Conservation (phyloP, 2,329 filamentous ascomycete species). For the Curvularia sp. region DNA sequence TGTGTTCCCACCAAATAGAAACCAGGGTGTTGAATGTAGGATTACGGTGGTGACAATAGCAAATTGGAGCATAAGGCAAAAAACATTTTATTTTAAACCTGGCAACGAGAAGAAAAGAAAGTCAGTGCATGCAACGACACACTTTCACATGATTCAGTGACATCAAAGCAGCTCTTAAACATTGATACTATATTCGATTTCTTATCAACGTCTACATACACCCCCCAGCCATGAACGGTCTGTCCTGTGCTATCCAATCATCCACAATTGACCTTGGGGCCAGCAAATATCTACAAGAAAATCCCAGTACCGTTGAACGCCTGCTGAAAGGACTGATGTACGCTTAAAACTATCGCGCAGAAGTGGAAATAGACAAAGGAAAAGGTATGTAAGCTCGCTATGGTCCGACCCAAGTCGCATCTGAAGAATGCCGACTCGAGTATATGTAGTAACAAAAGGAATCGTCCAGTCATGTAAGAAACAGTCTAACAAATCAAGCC, state of each 20-base stretch:
- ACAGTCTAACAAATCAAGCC: conserved; percentile 32
- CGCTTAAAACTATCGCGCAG: conserved; percentile 6
- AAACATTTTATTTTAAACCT: too few relatives aligned
- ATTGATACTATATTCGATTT: conserved; percentile 9
- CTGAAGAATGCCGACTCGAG: conserved; percentile 21
- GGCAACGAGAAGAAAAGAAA: too few relatives aligned
- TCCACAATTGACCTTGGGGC: conserved; percentile 2
- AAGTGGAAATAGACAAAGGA: conserved; percentile 7
- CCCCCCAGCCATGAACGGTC: background rate
- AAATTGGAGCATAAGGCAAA: too few relatives aligned
- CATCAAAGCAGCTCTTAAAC: background rate
- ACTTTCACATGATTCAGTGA: background rate
- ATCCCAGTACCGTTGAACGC: conserved; percentile 11
- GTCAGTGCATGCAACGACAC: too few relatives aligned
- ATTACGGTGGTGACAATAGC: too few relatives aligned
- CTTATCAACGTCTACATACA: conserved; percentile 7
- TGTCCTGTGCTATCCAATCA: background rate
- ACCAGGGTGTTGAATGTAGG: too few relatives aligned
- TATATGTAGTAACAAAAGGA: conserved; percentile 38
- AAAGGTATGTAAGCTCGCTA: conserved; percentile 8
- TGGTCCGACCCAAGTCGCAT: conserved; percentile 8
- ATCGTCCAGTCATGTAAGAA: conserved; percentile 40
- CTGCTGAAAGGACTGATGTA: conserved; percentile 9
- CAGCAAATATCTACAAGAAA: conserved; percentile 17
- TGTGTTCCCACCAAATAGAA: too few relatives aligned